phyloP scores from a whole-genome alignment of 1,139 yeast species.

The Magnusiomyces magnusii region DNA sequence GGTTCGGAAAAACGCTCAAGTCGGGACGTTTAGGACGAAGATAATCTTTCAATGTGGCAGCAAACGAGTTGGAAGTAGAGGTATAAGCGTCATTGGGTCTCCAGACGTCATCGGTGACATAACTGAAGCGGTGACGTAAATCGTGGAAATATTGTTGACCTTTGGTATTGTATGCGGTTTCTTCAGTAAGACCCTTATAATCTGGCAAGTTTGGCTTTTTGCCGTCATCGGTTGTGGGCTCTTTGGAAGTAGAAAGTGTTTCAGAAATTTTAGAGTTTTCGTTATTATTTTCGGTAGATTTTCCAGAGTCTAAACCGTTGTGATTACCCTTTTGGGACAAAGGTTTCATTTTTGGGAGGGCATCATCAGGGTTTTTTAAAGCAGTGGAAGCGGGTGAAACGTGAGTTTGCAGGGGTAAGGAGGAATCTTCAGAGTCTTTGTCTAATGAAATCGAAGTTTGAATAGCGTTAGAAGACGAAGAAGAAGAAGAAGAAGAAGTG shows the following conservation, averaged over 20 bases:
- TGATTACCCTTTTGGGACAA: background rate
- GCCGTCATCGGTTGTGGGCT: background rate
- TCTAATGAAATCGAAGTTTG: too few relatives aligned
- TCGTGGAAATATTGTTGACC: background rate
- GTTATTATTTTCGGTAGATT: background rate
- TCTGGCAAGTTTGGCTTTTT: background rate
- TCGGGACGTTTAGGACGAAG: constrained; percentile 1
- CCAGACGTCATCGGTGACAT: constrained; percentile 15
- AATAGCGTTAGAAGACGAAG: background rate
- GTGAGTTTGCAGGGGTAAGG: background rate
- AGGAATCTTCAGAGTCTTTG: background rate
- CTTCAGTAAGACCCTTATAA: background rate
- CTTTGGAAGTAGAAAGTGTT: too few relatives aligned
- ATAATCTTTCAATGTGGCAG: background rate
- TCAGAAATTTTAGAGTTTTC: background rate
- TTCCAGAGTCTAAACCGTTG: background rate
- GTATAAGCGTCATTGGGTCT: constrained; percentile 10
- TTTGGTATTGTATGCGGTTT: background rate
- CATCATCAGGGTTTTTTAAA: background rate
- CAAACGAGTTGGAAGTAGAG: background rate
- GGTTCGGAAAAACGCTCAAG: background rate
- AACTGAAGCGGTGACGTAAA: background rate
- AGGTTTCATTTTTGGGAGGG: background rate
- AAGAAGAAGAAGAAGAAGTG: background rate
- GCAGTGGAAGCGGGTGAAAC: background rate